Base-by-base conservation (phyloP, 2,329 filamentous ascomycete genomes). In the Cytospora paraplurivora region DNA sequence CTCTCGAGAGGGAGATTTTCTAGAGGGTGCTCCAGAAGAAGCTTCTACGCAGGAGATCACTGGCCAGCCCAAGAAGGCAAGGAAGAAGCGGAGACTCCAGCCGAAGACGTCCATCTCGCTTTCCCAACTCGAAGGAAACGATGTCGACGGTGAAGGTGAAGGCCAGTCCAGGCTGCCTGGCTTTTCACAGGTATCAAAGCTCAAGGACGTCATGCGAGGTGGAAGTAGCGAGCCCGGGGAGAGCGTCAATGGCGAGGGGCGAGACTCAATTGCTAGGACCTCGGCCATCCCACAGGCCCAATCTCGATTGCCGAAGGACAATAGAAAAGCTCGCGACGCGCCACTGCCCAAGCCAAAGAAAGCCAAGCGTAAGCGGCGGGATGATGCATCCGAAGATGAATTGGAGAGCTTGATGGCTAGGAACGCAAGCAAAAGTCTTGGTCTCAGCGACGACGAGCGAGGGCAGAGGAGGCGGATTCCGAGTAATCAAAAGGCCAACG, bases 401-500 rank as follows among this genome's bases (percentile, higher is more conserved):
- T 12, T 63, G 32, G 61, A 66, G 8, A 61, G 55, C 17, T 7
- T 66, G 33, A 65, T 34, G 21, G 7, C 59, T 2, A 63, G 60
- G 17, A 65, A 52, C 5, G 33, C 59, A 11, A 51, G 33, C 52
- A 56, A 21, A 1, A 11, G n/a, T 11, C 57, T 49, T 15, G 44
- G 8, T 27, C 17, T 33, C 50, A 35, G 44, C 19, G 41, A 51
- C 51, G 12, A 37, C 17, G 37, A 65, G 37, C 32, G 3, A 19
- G 41, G 15, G 34, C 34, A 62, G 19, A 21, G 32, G 21, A 58
- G 58, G 32, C 54, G 54, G 5, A 11, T 13, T 1, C 19, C 49
- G 35, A 55, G 35, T 4, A 49, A 49, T 12, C 50, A 37, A 3
- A 47, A 52, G 19, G 58, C 55, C 17, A 70, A 63, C 34, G 80